Percentiles rank a stretch among this genome's conserved stretches.
These are phyloP conservation scores for Phytophthora tentaculata DNA, from an alignment of 352 stramenopile species.

Conservation along the genomic window DNA sequence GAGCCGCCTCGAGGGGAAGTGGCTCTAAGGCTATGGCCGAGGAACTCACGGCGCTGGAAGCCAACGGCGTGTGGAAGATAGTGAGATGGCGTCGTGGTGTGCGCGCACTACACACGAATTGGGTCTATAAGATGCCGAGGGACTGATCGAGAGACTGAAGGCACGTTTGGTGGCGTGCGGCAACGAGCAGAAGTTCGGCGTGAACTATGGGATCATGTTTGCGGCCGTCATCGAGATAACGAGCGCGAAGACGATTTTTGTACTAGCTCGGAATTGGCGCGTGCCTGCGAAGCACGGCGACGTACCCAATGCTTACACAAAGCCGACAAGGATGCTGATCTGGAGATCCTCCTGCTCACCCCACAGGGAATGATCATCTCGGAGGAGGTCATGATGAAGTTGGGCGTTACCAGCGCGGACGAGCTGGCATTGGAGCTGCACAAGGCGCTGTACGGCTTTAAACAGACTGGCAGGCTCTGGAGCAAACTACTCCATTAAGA, in stretches of 20 bases:
- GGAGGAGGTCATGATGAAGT: neutral
- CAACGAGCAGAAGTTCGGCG: neutral
- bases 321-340: neutral
- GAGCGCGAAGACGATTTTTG: neutral
- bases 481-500: neutral
- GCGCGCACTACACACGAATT: too few species aligned
- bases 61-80: neutral
- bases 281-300: constrained; percentile 2
- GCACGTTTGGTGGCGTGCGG: neutral
- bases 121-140: neutral
- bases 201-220: constrained; percentile 1
- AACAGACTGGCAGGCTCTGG: neutral
- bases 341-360: neutral
- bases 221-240: neutral
- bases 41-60: neutral
- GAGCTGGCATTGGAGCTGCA: constrained; percentile 1
- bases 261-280: neutral
- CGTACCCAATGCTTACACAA: neutral
- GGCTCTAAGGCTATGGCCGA: neutral
- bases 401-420: neutral
- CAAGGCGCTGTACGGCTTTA: neutral
- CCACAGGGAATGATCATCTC: too few species aligned
- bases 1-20: neutral
- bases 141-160: too few species aligned
- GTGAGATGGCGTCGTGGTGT: neutral